These are phyloP conservation scores for Arthrobotrys conoides DNA, from an alignment of 2,329 filamentous ascomycete genomes.

Conservation along the genomic window DNA sequence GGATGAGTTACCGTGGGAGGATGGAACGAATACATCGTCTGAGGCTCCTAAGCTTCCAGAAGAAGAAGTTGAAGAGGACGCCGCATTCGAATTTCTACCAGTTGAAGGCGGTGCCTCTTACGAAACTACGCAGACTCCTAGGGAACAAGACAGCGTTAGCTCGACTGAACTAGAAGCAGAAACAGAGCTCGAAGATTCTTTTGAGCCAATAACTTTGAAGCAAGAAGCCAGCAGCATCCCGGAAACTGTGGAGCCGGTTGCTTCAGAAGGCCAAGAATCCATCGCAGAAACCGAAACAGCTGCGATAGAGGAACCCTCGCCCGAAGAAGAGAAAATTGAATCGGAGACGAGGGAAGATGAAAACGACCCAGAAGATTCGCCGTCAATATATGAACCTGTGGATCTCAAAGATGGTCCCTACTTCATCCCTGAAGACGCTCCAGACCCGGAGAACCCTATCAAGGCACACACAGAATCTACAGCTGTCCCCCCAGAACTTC, in stretches of 20 bases:
- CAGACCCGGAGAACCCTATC: constrained; percentile 6
- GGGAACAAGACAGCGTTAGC: background rate
- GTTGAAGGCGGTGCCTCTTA: constrained; percentile 1
- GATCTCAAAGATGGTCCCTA: constrained; percentile 56
- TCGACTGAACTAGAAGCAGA: background rate
- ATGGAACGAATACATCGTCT: constrained; percentile 27
- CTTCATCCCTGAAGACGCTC: constrained; percentile 43
- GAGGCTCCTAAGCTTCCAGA: background rate
- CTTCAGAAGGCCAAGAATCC: constrained; percentile 8
- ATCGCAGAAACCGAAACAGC: constrained; percentile 23
- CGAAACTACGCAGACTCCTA: background rate
- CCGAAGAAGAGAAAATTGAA: constrained; percentile 37
- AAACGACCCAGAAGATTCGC: constrained; percentile 21
- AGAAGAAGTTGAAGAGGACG: background rate
- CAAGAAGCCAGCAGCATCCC: background rate
- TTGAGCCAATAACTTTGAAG: constrained; percentile 14
- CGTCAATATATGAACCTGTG: constrained; percentile 29
- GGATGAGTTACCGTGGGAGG: constrained; percentile 52
- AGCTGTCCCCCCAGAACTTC: constrained; percentile 22
- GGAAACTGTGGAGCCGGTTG: background rate
- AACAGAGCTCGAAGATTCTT: constrained; percentile 19
- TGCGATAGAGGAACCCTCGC: constrained; percentile 8
- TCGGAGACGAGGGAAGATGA: constrained; percentile 37
- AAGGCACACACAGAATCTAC: constrained; percentile 8
- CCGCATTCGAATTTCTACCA: constrained; percentile 21